Evolutionary conservation across 768 basidiomycete genomes (phyloP), one percentile per base, ranked within the genome.

Genomic region (Pleurotus salmoneostramineus): DNA sequence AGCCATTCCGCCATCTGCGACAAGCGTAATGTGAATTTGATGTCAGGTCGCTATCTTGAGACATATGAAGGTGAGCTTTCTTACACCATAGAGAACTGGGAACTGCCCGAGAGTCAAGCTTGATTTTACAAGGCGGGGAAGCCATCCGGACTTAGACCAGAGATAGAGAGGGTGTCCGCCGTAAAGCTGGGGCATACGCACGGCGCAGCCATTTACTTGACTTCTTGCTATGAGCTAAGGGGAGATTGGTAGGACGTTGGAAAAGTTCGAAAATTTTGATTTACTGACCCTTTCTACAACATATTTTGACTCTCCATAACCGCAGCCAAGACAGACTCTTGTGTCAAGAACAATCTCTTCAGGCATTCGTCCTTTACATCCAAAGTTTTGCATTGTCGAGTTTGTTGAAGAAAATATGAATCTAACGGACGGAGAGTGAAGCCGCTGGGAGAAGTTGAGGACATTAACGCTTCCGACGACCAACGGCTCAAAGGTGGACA

Each of bases 401-500:
- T 77, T 62, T 1, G 76, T 76, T 5, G 71, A 72, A 8, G 71
- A 72, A 60, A 74, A 79, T 56, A 76, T 27, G 56, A 77, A 65
- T 11, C 68, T 63, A 1, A 68, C 60, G 31, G 64, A 62, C 15
- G 37, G 15, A 0, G 56, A 31, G 49, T 40, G 57, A 21, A 48
- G 65, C 3, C 59, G 56, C 3, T 62, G 65, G 1, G 71, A 69
- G 35, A 80, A 65, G 56, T 76, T 71, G 58, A 80, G 66, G 17
- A 80, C 66, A 62, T 76, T 74, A 12, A 76, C 66, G 1, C 74
- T 77, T 14, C 76, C 76, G 15, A 65, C 64, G 21, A 82, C 67
- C 57, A 78, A 71, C 3, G 71, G 60, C 52, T 81, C 76, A 44
- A 82, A 81, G 4, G 79, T 78, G 1, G 73, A 66, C 34, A 80